Base-by-base conservation (phyloP, 805 yeast genomes). In the Myxozyma sirexii region DNA sequence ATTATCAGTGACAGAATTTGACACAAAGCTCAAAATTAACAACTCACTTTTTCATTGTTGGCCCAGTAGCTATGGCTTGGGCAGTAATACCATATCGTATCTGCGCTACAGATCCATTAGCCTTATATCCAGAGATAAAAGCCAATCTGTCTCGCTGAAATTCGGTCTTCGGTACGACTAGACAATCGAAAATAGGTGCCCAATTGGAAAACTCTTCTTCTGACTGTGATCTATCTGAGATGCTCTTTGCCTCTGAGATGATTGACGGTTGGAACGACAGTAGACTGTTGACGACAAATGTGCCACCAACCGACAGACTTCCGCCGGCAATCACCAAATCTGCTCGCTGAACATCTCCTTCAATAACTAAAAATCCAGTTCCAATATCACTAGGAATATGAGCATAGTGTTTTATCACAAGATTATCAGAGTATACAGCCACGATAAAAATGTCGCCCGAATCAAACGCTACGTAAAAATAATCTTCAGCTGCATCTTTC, bases 241-340 rank as follows among this genome's bases (percentile, higher is more conserved):
- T n/a, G n/a, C n/a, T n/a, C n/a, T n/a, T n/a, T n/a, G n/a, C n/a
- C n/a, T n/a, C n/a, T n/a, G n/a, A n/a, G n/a, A n/a, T n/a, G n/a
- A n/a, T n/a, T n/a, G n/a, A n/a, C n/a, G n/a, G n/a, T n/a, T n/a
- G n/a, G n/a, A n/a, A n/a, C n/a, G n/a, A n/a, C n/a, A 42, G 3
- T 6, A 33, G 39, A 12, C 37, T 31, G 4, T 51, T 10, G 19
- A 46, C 54, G 17, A n/a, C 26, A 48, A 27, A 62, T 7, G 45
- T 42, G 4, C 65, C 65, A 7, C 65, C 65, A 0, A 55, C n/a
- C 4, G 17, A 21, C 23, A 54, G 15, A 42, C 52, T 60, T 1
- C 64, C 64, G 21, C 58, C 60, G 19, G 42, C 52, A 27, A 62
- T 15, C 13, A 62, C 43, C 13, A 59, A n/a, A 29, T 60, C 63